Evolutionary conservation across 129 eudicot species (phyloP).

Genomic region (Apium graveolens): DNA sequence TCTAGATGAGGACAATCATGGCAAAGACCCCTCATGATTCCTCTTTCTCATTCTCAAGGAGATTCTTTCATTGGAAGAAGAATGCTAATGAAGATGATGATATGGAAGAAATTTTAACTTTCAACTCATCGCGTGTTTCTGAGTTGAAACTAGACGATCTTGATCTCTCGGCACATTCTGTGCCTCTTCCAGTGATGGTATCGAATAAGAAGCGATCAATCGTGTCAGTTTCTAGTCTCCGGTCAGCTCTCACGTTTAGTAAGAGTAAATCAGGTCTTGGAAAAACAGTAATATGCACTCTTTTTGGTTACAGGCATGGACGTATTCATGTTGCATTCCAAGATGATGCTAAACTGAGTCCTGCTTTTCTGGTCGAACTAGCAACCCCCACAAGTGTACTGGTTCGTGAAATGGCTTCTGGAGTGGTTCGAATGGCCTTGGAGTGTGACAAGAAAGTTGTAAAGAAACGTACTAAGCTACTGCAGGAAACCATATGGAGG

Average conservation of each 20-base stretch:
- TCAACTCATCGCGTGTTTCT: conserved; percentile 25
- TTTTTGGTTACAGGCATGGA: conserved; percentile 73
- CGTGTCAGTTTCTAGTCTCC: conserved; percentile 44
- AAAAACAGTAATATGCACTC: conserved; percentile 57
- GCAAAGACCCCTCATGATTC: conserved; percentile 63
- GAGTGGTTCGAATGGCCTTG: conserved; percentile 70
- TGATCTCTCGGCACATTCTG: conserved; percentile 22
- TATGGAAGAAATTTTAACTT: conserved; percentile 40
- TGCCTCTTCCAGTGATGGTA: conserved; percentile 8
- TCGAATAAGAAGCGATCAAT: conserved; percentile 33
- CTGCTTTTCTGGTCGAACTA: conserved; percentile 65
- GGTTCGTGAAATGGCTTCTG: conserved; percentile 88
- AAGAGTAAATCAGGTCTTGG: conserved; percentile 49
- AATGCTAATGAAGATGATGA: conserved; percentile 39
- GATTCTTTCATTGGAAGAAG: conserved; percentile 65
- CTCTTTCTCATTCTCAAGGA: conserved; percentile 80
- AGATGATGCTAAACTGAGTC: conserved; percentile 50
- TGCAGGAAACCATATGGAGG: conserved; percentile 88
- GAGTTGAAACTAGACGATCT: conserved; percentile 13
- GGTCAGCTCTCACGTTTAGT: conserved; percentile 37
- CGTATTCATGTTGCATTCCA: conserved; percentile 79
- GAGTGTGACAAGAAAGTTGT: conserved; percentile 63
- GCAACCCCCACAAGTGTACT: conserved; percentile 75
- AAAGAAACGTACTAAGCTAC: conserved; percentile 50
- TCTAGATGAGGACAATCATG: conserved; percentile 75